A percentile compares a stretch with the other conserved stretches of the same genome.
These are phyloP conservation scores for Globisporangium radiosum DNA, from an alignment of 352 stramenopile genomes.

Conservation along the genomic window DNA sequence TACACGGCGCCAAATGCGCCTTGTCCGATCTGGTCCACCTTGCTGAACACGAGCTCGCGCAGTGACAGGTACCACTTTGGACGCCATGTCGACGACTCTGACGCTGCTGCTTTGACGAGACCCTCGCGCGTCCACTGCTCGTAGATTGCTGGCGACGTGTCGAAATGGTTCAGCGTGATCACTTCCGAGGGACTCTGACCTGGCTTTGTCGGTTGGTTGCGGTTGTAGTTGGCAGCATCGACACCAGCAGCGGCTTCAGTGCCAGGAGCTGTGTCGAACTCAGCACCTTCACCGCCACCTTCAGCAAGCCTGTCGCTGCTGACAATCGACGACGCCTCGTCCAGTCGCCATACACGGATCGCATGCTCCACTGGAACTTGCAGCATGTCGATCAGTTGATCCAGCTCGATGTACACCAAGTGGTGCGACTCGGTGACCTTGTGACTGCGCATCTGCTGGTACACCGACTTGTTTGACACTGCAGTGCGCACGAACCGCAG, in stretches of 20 bases:
- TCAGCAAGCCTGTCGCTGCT: background rate
- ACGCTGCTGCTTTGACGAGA: background rate
- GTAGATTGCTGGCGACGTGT: background rate
- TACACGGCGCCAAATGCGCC: background rate
- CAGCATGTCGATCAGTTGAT: constrained; percentile 6
- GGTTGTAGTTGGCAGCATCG: no score
- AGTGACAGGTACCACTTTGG: constrained; percentile 1
- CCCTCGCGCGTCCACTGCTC: background rate
- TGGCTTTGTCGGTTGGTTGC: no score
- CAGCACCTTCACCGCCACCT: background rate
- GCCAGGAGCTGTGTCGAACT: no score
- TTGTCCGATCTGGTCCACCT: background rate
- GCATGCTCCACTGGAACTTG: background rate
- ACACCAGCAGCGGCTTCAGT: no score
- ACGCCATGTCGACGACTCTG: background rate
- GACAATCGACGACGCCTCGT: background rate
- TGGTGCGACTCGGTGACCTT: constrained; percentile 1
- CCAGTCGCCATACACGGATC: background rate
- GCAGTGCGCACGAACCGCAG: background rate
- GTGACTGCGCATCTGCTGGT: background rate
- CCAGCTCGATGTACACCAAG: constrained; percentile 7
- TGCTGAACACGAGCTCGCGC: constrained; percentile 1
- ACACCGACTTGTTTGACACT: constrained; percentile 4
- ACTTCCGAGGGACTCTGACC: background rate
- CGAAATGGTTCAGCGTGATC: background rate